Conservation (phyloP, 2,329 filamentous ascomycete species). For the Aspergillus viridinutans region DNA sequence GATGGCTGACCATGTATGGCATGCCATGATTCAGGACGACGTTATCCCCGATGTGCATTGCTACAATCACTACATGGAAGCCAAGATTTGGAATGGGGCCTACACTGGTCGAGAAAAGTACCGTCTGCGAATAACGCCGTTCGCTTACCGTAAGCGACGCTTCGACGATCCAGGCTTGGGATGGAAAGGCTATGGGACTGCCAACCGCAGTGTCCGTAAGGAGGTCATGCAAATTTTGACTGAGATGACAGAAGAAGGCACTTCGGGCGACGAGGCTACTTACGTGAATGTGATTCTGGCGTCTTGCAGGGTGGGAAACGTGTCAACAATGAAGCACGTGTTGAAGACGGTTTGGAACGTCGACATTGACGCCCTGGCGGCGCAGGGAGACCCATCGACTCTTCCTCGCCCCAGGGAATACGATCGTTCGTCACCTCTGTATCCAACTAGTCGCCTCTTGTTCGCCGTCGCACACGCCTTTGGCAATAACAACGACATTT, state of each 20-base stretch:
- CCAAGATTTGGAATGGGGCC: conserved; percentile 44
- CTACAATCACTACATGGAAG: conserved; percentile 54
- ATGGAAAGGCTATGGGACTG: conserved; percentile 30
- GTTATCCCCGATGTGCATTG: conserved; percentile 46
- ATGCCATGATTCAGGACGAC: conserved; percentile 35
- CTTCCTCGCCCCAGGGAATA: conserved; percentile 39
- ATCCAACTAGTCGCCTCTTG: conserved; percentile 58
- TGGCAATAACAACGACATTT: conserved; percentile 61
- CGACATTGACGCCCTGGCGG: conserved; percentile 42
- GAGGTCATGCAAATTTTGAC: conserved; percentile 42
- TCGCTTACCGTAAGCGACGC: conserved; percentile 27
- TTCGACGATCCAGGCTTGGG: conserved; percentile 12
- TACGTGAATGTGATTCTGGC: conserved; percentile 53
- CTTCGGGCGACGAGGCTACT: conserved; percentile 48
- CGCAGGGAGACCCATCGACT: conserved; percentile 27
- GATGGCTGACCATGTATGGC: conserved; percentile 47
- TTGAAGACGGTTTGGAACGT: conserved; percentile 54
- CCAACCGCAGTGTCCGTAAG: conserved; percentile 28
- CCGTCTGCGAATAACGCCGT: conserved; percentile 32
- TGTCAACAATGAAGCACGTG: conserved; percentile 44
- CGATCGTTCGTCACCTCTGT: conserved; percentile 49
- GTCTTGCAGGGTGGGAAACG: conserved; percentile 50
- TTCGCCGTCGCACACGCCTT: conserved; percentile 65
- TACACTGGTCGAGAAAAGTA: conserved; percentile 40
- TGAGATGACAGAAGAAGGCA: conserved; percentile 44